phyloP scores from a whole-genome alignment of 139 green algal species.

The Chlorella sorokiniana region DNA sequence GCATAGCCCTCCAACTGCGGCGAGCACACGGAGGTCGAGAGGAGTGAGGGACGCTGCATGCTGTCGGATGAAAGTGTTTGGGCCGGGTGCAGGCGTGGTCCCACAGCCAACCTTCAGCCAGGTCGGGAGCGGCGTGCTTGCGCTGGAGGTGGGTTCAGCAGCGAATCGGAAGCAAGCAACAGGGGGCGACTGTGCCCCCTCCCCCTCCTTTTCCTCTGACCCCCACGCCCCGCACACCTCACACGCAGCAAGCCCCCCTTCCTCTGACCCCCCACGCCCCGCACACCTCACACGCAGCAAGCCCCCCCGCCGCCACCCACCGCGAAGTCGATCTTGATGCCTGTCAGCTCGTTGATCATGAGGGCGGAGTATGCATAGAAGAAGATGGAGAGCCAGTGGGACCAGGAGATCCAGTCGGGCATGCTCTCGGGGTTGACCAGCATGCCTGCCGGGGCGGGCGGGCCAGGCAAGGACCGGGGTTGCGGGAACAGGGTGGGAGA shows the following conservation, averaged over 20 bases:
- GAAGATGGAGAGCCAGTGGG: slow-evolving; percentile 65
- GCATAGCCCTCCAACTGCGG: slow-evolving; percentile 31
- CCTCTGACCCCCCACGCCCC: background rate
- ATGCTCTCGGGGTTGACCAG: slow-evolving; percentile 33
- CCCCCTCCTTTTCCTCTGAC: no score
- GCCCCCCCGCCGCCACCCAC: no score
- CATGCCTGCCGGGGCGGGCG: slow-evolving; percentile 8
- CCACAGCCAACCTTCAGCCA: background rate
- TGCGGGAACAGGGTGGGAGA: no score
- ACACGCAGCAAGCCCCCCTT: background rate
- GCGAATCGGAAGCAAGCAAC: no score
- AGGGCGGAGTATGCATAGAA: slow-evolving; percentile 40
- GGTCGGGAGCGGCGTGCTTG: no score
- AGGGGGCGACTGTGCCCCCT: no score
- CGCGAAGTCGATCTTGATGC: slow-evolving; percentile 53
- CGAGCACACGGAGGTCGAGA: no score
- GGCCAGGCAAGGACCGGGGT: background rate
- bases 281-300: no score
- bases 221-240: no score
- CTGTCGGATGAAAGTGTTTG: no score
- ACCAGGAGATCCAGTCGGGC: slow-evolving; percentile 62
- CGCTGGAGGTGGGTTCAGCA: no score
- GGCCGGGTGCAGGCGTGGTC: background rate
- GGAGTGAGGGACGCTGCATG: no score
- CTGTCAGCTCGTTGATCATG: slow-evolving; percentile 61